Conservation (phyloP, 208 protist genomes). For the Trypanosoma scelopori region DNA sequence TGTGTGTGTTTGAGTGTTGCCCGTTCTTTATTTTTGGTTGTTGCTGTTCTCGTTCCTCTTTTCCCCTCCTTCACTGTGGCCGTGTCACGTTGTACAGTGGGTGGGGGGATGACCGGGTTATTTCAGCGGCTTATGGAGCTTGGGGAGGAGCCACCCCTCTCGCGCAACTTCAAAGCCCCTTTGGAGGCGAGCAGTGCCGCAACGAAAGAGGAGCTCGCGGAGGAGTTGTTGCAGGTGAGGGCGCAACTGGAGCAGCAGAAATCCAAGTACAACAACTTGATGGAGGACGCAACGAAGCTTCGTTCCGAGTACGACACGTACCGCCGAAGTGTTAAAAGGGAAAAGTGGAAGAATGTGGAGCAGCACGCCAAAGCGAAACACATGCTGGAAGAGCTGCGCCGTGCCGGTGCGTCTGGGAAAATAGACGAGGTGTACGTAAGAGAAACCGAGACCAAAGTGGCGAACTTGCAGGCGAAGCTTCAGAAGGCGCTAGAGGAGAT, state of each 20-base stretch:
- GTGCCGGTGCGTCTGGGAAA: constrained; percentile 28
- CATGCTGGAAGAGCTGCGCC: constrained; percentile 42
- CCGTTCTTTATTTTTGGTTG: not conserved
- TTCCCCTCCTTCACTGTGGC: not conserved
- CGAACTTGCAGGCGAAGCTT: constrained; percentile 26
- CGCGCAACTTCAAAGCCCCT: not conserved
- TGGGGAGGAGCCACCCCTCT: constrained; percentile 10
- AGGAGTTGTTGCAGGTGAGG: constrained; percentile 21
- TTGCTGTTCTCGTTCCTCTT: constrained; percentile 3
- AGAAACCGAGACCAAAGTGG: constrained; percentile 30
- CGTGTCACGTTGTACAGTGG: not conserved
- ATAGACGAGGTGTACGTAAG: constrained; percentile 34
- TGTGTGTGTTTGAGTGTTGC: too few relatives aligned
- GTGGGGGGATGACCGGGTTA: constrained; percentile 1
- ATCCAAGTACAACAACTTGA: constrained; percentile 34
- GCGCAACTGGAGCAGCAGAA: constrained; percentile 28
- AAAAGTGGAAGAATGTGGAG: constrained; percentile 25
- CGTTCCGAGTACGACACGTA: constrained; percentile 43
- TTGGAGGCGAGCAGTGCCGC: not conserved
- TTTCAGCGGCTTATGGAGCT: constrained; percentile 34
- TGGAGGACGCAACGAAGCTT: constrained; percentile 28
- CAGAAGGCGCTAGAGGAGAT: constrained; percentile 21
- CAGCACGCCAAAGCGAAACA: constrained; percentile 30
- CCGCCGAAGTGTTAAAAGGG: constrained; percentile 21
- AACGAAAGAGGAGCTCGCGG: constrained; percentile 8